Evolutionary conservation across 495 filamentous ascomycete genomes (phyloP), one percentile per base, ranked within the genome.

Genomic region (Penicillium coprophilum): DNA sequence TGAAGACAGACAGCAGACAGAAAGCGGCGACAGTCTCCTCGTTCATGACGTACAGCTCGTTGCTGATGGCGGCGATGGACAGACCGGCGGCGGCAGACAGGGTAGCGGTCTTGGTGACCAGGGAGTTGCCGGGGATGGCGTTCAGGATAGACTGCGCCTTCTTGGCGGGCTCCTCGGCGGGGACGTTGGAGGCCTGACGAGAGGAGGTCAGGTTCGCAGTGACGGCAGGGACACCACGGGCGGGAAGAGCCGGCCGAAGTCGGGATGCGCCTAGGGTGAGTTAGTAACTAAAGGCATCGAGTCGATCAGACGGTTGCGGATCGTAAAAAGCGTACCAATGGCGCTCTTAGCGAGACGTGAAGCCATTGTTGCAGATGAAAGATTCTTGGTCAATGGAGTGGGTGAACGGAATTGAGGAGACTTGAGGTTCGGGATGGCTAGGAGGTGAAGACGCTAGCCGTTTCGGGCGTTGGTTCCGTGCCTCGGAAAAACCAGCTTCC

Each of bases 41-140:
- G 79, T 97, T 99, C 74, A 99, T 81, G 72, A 99, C 90, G 75
- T 97, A 99, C 80, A 97, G 87, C 81, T 99, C 95, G 78, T 96
- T 99, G 87, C 88, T 93, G 79, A 99, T 92, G 68, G 94, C 95
- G 69, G 92, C 94, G 66, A 96, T 82, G 63, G 90, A 91, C 59
- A 92, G 70, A 79, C 91, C 92, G 71, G 95, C 91, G 55, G 86
- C 87, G 56, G 91, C 91, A 65, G 94, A 97, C 55, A 99, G 85
- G 73, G 96, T 89, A 68, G 95, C 95, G 59, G 91, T 91, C 85
- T 97, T 99, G 73, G 90, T 91, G 72, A 94, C 74, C 63, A 96
- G 80, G 63, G 82, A 87, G 80, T 81, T 90, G 65, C 92, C 88
- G 63, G 91, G 90, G 44, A 99, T 79, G 59, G 92, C 77, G 66